phyloP scores from a whole-genome alignment of 140 eudicot genomes.

The Cichorium intybus region DNA sequence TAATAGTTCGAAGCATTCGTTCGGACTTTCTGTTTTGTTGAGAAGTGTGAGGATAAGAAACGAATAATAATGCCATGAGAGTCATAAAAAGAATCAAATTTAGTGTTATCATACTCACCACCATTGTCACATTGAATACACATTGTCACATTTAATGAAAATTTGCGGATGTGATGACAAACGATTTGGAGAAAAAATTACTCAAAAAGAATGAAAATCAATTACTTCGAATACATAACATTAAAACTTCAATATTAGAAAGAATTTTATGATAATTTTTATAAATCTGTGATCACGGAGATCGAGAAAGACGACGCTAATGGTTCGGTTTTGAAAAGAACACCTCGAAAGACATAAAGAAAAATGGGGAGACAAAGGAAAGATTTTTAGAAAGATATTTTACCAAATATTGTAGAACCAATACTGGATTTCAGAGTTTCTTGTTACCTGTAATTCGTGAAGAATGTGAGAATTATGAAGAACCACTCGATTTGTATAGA shows the following conservation, averaged over 20 bases:
- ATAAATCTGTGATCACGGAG: conserved; percentile 25
- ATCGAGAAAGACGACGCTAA: conserved; percentile 26
- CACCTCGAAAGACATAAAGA: conserved; percentile 48
- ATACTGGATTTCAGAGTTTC: too few relatives aligned
- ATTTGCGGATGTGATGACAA: conserved; percentile 55
- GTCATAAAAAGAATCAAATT: too few relatives aligned
- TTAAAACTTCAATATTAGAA: conserved; percentile 48
- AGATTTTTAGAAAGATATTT: conserved; percentile 74
- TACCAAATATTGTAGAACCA: conserved; percentile 75
- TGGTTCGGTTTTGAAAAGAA: conserved; percentile 25
- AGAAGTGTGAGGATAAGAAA: too few relatives aligned
- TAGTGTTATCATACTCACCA: too few relatives aligned
- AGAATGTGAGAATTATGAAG: too few relatives aligned
- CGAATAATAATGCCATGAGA: too few relatives aligned
- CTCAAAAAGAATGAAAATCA: conserved; percentile 39
- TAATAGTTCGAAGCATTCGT: too few relatives aligned
- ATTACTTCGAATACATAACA: conserved; percentile 82
- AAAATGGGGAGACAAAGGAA: conserved; percentile 53
- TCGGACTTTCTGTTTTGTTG: too few relatives aligned
- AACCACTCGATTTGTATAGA: too few relatives aligned
- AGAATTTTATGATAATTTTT: conserved; percentile 23
- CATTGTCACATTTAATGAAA: too few relatives aligned
- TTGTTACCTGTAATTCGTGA: too few relatives aligned
- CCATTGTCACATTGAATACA: too few relatives aligned
- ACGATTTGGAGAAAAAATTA: conserved; percentile 5